Evolutionary conservation across 345 rosid genomes (phyloP).

Genomic region (Arabidopsis arenosa): DNA sequence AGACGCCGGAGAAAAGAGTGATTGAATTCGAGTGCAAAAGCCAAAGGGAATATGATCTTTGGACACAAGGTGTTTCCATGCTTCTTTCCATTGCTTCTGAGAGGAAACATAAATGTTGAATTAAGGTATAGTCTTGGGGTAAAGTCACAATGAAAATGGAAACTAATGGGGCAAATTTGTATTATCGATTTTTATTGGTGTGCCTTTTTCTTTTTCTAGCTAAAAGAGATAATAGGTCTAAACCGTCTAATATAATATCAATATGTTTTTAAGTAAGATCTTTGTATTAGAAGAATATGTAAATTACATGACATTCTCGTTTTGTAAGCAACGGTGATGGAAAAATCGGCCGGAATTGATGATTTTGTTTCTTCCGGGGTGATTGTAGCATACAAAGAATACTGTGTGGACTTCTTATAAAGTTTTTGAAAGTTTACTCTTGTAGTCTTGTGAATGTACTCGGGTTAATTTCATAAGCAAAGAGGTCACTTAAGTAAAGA

Average conservation of each 20-base stretch:
- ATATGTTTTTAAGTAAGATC: neutral
- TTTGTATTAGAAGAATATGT: conserved; percentile 20
- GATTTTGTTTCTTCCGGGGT: neutral
- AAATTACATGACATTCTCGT: conserved; percentile 4
- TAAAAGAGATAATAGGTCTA: neutral
- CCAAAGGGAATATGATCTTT: conserved; percentile 80
- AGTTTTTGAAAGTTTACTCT: neutral
- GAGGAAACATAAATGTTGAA: conserved; percentile 51
- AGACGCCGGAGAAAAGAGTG: conserved; percentile 60
- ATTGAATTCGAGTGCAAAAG: conserved; percentile 77
- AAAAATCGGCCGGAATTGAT: neutral
- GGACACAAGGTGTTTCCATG: conserved; percentile 80
- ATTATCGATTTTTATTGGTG: neutral
- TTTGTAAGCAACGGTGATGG: conserved; percentile 23
- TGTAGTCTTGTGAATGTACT: neutral
- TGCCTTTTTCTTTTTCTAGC: neutral
- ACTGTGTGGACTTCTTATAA: neutral
- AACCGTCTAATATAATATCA: neutral
- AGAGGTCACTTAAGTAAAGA: neutral
- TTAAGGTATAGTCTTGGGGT: conserved; percentile 23
- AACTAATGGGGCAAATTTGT: conserved; percentile 13
- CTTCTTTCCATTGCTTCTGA: conserved; percentile 68
- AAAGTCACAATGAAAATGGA: conserved; percentile 17
- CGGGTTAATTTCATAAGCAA: neutral
- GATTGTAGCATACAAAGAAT: neutral